A percentile compares a stretch with the other conserved stretches of the same genome.
Conservation (phyloP, 768 basidiomycete species). For the Crepidotus variabilis region DNA sequence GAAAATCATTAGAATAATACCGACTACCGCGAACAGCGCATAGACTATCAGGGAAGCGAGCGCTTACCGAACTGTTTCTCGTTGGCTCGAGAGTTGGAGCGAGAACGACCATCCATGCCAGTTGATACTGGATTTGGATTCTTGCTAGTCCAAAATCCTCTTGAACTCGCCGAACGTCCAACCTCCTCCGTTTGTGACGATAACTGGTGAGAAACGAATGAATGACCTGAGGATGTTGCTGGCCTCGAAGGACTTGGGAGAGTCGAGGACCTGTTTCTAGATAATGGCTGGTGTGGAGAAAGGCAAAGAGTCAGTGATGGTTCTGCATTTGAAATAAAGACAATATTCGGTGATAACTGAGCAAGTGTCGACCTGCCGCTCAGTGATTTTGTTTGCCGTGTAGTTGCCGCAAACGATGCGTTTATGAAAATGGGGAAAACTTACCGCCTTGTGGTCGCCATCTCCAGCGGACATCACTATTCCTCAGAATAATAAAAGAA, state of each 20-base stretch:
- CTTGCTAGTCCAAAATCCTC: slow-evolving; percentile 5
- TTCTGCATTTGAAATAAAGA: background rate
- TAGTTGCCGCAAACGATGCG: background rate
- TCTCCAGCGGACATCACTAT: background rate
- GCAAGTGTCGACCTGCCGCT: background rate
- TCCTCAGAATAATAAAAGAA: background rate
- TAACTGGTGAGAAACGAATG: background rate
- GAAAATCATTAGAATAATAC: slow-evolving; percentile 10
- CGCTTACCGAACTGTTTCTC: slow-evolving; percentile 16
- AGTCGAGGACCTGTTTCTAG: background rate
- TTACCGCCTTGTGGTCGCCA: background rate
- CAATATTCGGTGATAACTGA: background rate
- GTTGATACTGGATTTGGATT: slow-evolving; percentile 15
- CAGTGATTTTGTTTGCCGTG: background rate
- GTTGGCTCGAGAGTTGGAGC: slow-evolving; percentile 16
- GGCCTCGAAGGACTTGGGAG: background rate
- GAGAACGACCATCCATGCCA: slow-evolving; percentile 9
- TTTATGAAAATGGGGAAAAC: background rate
- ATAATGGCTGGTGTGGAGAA: background rate
- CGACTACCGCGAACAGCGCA: slow-evolving; percentile 9
- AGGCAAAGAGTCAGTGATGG: background rate
- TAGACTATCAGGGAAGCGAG: slow-evolving; percentile 16
- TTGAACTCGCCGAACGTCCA: background rate
- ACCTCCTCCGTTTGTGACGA: background rate
- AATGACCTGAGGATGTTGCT: background rate